Conservation (phyloP, 176 grass and related monocot genomes). For the Stipa capillata region DNA sequence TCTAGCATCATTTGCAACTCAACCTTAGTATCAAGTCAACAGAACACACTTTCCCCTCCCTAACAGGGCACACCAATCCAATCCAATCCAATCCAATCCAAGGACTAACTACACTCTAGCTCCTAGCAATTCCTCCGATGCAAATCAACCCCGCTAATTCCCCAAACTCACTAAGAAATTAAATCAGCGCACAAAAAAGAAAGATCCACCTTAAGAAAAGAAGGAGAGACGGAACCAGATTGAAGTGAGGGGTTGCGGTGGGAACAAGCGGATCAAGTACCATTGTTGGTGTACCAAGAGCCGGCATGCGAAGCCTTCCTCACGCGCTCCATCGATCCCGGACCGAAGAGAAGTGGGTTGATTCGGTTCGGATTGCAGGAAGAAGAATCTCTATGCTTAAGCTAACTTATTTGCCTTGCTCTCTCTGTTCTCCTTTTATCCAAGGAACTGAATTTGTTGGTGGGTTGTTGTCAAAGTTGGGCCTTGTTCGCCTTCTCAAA, state of each 20-base stretch:
- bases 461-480: background rate
- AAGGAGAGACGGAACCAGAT: background rate
- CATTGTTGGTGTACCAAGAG: constrained; percentile 88
- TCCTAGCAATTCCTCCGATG: background rate
- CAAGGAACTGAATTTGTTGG: background rate
- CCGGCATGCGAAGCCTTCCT: constrained; percentile 73
- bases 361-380: background rate
- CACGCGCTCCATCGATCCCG: constrained; percentile 53
- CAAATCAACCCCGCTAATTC: background rate
- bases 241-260: background rate
- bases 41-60: background rate
- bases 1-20: background rate
- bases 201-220: background rate
- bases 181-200: background rate
- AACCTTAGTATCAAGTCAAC: background rate
- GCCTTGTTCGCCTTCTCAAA: background rate
- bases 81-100: no score
- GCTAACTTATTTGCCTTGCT: background rate
- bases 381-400: background rate
- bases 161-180: background rate
- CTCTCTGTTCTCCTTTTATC: no score
- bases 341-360: background rate
- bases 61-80: background rate
- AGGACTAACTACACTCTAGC: background rate
- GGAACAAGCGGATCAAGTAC: constrained; percentile 19